Evolutionary conservation across 768 basidiomycete genomes (phyloP), one percentile per base, ranked within the genome.

Genomic region (Pleurotus eryngii): DNA sequence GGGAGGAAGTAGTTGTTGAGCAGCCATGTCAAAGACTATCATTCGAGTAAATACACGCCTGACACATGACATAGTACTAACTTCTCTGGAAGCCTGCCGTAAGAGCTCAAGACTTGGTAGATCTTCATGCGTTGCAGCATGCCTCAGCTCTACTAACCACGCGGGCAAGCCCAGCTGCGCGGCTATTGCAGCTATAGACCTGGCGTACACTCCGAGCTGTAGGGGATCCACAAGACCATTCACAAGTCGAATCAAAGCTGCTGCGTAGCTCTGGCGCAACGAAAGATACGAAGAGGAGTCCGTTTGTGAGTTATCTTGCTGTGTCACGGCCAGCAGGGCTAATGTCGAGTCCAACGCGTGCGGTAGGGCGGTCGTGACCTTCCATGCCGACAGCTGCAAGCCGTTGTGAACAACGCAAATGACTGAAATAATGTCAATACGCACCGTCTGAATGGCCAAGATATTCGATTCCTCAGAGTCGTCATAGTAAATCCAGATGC

Each of bases 91-190:
- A 0, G 86, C 94, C 58, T 91, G 85, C 55, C 89, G 81, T 15
- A 97, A 77, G 4, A 95, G 70, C 54, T 87, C 84, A 8, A 98
- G 75, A 61, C 87, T 87, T 0, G 96, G 97, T 11, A 98, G 74
- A 59, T 96, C 92, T 65, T 98, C 96, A 65, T 98, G 97, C 1
- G 97, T 99, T 11, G 92, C 92, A 24, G 93, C 92, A 74, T 98
- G 97, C 40, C 97, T 81, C 9, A 98, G 77, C 62, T 96, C 92
- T 11, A 99, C 95, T 8, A 98, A 77, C 87, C 90, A 95, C 0
- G 79, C 72, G 0, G 97, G 96, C 1, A 99, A 76, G 0, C 89
- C 88, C 9, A 99, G 81, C 65, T 95, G 91, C 3, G 79, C 76
- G 1, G 96, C 94, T 60, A 99, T 90, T 40, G 89, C 84, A 0